Conservation (phyloP, 768 basidiomycete species). For the Crucibulum laeve region DNA sequence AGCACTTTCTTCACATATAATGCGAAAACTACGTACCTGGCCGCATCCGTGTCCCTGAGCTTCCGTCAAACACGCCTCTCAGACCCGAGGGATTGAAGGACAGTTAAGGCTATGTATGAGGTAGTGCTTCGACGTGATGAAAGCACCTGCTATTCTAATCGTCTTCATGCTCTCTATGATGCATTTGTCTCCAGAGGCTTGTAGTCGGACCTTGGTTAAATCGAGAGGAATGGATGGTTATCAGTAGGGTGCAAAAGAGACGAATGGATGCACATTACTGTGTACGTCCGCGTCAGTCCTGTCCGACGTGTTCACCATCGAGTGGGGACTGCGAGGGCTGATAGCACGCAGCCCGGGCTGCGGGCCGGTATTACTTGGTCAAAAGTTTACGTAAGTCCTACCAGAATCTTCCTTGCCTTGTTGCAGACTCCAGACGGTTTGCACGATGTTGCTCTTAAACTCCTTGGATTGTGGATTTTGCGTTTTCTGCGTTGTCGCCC, state of each 20-base stretch:
- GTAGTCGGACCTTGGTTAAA: constrained; percentile 87
- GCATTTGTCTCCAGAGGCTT: constrained; percentile 82
- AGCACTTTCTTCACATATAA: constrained; percentile 83
- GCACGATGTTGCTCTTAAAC: neutral
- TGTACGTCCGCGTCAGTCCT: no score
- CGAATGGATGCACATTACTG: constrained; percentile 43
- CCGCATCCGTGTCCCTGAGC: constrained; percentile 82
- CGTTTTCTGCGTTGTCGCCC: neutral
- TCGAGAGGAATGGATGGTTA: constrained; percentile 60
- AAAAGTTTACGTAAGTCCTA: constrained; percentile 17
- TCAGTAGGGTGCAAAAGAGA: neutral
- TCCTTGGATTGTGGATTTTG: neutral
- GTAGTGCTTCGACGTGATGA: constrained; percentile 2
- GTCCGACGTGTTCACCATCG: no score
- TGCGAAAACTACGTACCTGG: no score
- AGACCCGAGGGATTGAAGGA: constrained; percentile 28
- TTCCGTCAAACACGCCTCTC: constrained; percentile 83
- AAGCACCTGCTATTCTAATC: neutral
- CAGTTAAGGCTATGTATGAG: constrained; percentile 15
- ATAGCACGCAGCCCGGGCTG: no score
- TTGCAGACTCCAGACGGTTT: neutral
- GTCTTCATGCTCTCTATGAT: neutral
- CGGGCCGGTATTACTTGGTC: neutral
- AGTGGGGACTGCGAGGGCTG: no score
- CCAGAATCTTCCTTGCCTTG: constrained; percentile 12